Base-by-base conservation (phyloP, 106 monocot genomes). In the Phalaenopsis equestris region DNA sequence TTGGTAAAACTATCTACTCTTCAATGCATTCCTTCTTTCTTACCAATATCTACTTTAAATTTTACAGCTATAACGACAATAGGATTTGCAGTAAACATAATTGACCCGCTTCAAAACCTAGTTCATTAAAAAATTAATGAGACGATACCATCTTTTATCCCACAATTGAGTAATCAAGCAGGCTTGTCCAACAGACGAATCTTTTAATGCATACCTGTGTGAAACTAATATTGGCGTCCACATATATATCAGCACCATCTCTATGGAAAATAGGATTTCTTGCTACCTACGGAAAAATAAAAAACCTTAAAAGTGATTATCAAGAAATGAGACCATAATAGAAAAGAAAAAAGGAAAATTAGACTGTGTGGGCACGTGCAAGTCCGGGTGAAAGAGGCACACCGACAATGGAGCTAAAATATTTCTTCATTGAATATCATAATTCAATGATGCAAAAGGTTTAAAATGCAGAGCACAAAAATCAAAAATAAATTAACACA, bases 231-330 rank as follows among this genome's bases (percentile, higher is more conserved):
- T 76, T 79, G 36, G 87, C 58, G 42, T 98, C 92, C 58, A 98
- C 92, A 82, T 94, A 92, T 56, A 98, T 85, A 57, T 98, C 94
- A 83, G 97, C 84, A 83, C 92, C 94, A 85, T 98, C 97, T 81
- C 97, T 86, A 78, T 81, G 80, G 78, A 92, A 98, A 82, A 94
- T 76, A 73, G 94, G 92, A 61, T 98, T 94, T 80, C 84, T 90
- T 39, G 83, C 86, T 75, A 98, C 89, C 97, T 98, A 86, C 5
- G 61, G 73, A 30, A 83, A 19, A 67, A 73, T 18, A 42, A 49
- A 55, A 55, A 45, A 42, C 55, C n/a, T 5, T 45, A 19, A 30
- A 41, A 74, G 43, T 45, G 12, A 52, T 49, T 76, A 49, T 24
- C 23, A 74, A 74, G 6, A 76, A 14, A 76, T 3, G 17, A 23